Conservation (phyloP, 768 basidiomycete genomes). For the Lyophyllum shimeji region DNA sequence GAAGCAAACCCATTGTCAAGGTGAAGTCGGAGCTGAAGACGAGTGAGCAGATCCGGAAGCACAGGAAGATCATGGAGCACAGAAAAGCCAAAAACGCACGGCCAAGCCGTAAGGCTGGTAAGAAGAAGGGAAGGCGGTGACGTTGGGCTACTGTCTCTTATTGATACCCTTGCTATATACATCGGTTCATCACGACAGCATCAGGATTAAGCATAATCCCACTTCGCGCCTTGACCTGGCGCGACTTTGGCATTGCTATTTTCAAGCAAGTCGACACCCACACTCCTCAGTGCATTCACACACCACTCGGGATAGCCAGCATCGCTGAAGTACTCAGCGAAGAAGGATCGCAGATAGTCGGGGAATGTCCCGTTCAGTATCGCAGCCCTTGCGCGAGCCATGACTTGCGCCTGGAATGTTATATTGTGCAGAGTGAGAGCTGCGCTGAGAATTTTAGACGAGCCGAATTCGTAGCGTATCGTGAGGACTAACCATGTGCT, state of each 20-base stretch:
- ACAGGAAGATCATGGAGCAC: slow-evolving; percentile 62
- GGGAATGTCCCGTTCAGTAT: slow-evolving; percentile 81
- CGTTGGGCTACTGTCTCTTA: neutral
- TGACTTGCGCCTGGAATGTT: slow-evolving; percentile 82
- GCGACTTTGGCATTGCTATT: slow-evolving; percentile 50
- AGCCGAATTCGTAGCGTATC: slow-evolving; percentile 15
- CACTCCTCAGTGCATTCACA: slow-evolving; percentile 77
- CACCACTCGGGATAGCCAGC: slow-evolving; percentile 88
- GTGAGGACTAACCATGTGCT: slow-evolving; percentile 66
- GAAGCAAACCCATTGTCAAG: slow-evolving; percentile 58
- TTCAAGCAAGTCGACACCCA: slow-evolving; percentile 80
- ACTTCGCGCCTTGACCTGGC: slow-evolving; percentile 66
- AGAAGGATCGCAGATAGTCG: slow-evolving; percentile 73
- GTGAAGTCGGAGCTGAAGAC: slow-evolving; percentile 86
- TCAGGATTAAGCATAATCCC: slow-evolving; percentile 68
- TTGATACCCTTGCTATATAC: neutral
- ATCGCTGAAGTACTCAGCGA: slow-evolving; percentile 73
- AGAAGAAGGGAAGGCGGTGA: slow-evolving; percentile 45
- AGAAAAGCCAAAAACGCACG: slow-evolving; percentile 82
- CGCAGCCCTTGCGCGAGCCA: slow-evolving; percentile 83
- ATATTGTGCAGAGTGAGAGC: slow-evolving; percentile 84
- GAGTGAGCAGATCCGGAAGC: slow-evolving; percentile 83
- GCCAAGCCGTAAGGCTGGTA: slow-evolving; percentile 37
- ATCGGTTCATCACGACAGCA: neutral
- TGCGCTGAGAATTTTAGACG: slow-evolving; percentile 27